Conservation (phyloP, 169 alveolate genomes). For the Plasmodium vivax region DNA sequence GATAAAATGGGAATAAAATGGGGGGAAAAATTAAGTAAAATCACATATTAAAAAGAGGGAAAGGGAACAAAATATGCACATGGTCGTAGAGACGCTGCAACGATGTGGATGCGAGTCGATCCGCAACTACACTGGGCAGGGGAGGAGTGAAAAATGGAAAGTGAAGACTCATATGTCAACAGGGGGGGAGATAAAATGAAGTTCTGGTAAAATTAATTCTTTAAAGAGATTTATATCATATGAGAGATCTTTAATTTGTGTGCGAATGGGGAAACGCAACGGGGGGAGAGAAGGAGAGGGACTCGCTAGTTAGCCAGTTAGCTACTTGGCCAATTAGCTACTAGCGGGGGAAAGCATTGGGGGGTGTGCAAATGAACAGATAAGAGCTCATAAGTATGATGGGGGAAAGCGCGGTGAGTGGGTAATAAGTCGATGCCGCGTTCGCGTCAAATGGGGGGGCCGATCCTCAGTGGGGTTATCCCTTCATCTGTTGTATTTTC, state of each 20-base stretch:
- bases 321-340: background rate
- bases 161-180: background rate
- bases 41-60: background rate
- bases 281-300: background rate
- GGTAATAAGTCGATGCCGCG: too few species aligned
- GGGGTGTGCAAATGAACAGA: background rate
- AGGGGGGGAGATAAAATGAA: background rate
- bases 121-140: background rate
- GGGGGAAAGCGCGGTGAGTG: too few species aligned
- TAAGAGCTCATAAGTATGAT: background rate
- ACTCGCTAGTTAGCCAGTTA: background rate
- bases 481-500: background rate
- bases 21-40: background rate
- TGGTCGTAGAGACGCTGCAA: background rate
- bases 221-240: background rate
- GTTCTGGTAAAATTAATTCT: background rate
- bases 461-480: background rate
- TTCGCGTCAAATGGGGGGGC: background rate
- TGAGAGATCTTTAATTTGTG: background rate
- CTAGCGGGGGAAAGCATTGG: background rate
- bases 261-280: background rate
- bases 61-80: background rate
- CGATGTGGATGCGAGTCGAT: background rate
- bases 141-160: background rate
- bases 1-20: background rate